These are phyloP conservation scores for Solanum paucissectum DNA, from an alignment of 257 asterid genomes.

Conservation along the genomic window DNA sequence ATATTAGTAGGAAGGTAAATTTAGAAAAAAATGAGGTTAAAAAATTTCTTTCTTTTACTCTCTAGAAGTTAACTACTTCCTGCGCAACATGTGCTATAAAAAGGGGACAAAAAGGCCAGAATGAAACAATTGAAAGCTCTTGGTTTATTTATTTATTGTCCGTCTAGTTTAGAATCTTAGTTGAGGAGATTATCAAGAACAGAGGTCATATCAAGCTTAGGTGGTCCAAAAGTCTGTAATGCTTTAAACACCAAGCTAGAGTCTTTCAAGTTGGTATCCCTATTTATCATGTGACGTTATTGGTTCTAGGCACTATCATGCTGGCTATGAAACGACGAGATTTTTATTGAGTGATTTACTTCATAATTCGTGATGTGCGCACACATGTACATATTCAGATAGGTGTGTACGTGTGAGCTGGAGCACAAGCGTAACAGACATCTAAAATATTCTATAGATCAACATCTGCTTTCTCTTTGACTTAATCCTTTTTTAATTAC, in stretches of 20 bases:
- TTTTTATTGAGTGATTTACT: background rate
- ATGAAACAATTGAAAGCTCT: background rate
- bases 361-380: background rate
- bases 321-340: background rate
- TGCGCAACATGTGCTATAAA: background rate
- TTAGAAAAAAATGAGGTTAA: background rate
- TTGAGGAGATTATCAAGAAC: background rate
- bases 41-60: background rate
- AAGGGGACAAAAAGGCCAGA: background rate
- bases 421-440: background rate
- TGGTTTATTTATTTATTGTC: background rate
- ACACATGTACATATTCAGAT: background rate
- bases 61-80: background rate
- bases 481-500: background rate
- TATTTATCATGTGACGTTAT: background rate
- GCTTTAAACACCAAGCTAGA: background rate
- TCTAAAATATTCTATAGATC: background rate
- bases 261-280: background rate
- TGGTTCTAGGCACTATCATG: background rate
- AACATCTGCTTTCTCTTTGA: background rate
- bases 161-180: background rate
- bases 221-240: background rate
- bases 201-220: background rate
- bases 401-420: background rate
- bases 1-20: background rate